Conservation (phyloP, 2,329 filamentous ascomycete genomes). For the Phaeophleospora eucalypticola region DNA sequence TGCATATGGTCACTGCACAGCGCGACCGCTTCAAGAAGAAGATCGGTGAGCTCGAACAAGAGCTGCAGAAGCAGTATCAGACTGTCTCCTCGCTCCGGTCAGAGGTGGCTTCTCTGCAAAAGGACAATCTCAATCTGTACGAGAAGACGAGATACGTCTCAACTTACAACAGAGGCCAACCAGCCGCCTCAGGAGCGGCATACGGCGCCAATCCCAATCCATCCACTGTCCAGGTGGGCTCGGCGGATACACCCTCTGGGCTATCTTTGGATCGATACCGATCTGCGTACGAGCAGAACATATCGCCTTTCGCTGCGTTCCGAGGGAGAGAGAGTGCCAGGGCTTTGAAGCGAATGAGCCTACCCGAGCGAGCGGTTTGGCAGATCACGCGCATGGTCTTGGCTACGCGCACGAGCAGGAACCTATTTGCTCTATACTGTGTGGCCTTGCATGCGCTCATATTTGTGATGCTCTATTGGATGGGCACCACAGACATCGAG, state of each 20-base stretch:
- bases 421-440: slow-evolving; percentile 90
- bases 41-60: slow-evolving; percentile 83
- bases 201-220: slow-evolving; percentile 64
- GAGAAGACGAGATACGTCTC: slow-evolving; percentile 97
- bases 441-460: slow-evolving; percentile 82
- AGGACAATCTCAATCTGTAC: slow-evolving; percentile 92
- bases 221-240: slow-evolving; percentile 61
- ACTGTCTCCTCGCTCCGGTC: slow-evolving; percentile 81
- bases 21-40: slow-evolving; percentile 97
- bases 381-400: slow-evolving; percentile 87
- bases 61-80: slow-evolving; percentile 78
- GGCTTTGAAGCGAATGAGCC: slow-evolving; percentile 87
- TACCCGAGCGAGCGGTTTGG: slow-evolving; percentile 86
- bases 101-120: slow-evolving; percentile 87
- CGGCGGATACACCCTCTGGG: slow-evolving; percentile 54
- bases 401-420: slow-evolving; percentile 83
- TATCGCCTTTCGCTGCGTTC: slow-evolving; percentile 94
- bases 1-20: slow-evolving; percentile 98
- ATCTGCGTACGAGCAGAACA: slow-evolving; percentile 88
- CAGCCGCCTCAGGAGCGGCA: slow-evolving; percentile 63
- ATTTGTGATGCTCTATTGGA: slow-evolving; percentile 81
- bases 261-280: slow-evolving; percentile 79
- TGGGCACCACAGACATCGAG: slow-evolving; percentile 65
- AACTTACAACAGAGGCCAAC: slow-evolving; percentile 74
- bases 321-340: slow-evolving; percentile 86